Base-by-base conservation (phyloP, 2,329 filamentous ascomycete species). In the Trematosphaeria pertusa region DNA sequence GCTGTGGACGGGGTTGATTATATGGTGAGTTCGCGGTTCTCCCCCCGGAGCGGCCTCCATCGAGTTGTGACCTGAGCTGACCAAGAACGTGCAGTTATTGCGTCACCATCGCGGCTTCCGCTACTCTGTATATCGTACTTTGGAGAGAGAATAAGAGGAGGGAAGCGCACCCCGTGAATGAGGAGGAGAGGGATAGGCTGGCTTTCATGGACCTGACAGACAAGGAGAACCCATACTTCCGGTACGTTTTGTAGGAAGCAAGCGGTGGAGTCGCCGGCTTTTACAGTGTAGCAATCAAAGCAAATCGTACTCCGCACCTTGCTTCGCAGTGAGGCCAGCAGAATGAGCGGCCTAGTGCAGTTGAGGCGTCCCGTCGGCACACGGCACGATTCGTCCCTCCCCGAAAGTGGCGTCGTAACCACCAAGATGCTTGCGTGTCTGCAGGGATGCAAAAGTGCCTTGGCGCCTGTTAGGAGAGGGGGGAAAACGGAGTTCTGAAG, bases 1-100 rank as follows among this genome's bases (percentile, higher is more conserved):
- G 56, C 63, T 91, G 7, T 91, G 87, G 87, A 74, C 81, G 1
- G 87, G 87, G 0, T 64, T 91, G 48, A 88, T 90, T 6, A 81
- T 82, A 9, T 83, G 79, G 73, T 81, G 50, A 52, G 72, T 63
- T 35, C 19, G 12, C 22, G 45, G 11, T 24, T 11, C n/a, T n/a
- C n/a, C n/a, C n/a, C n/a, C n/a, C n/a, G n/a, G n/a, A n/a, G n/a
- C 14, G 9, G 12, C 14, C 9, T 14, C n/a, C 10, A n/a, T 43
- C n/a, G 9, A 39, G 17, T 26, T 39, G 19, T 14, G 36, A 18
- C 8, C 11, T 17, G 55, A 37, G 26, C 46, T 50, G 14, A 47
- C 26, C 8, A 11, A 17, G 34, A 9, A 8, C n/a, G 2, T 9
- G 1, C 30, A 86, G 84, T 58, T 90, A 89, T 61, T 82, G 82